Evolutionary conservation across 495 filamentous ascomycete species (phyloP).

Genomic region (Neurospora terricola): DNA sequence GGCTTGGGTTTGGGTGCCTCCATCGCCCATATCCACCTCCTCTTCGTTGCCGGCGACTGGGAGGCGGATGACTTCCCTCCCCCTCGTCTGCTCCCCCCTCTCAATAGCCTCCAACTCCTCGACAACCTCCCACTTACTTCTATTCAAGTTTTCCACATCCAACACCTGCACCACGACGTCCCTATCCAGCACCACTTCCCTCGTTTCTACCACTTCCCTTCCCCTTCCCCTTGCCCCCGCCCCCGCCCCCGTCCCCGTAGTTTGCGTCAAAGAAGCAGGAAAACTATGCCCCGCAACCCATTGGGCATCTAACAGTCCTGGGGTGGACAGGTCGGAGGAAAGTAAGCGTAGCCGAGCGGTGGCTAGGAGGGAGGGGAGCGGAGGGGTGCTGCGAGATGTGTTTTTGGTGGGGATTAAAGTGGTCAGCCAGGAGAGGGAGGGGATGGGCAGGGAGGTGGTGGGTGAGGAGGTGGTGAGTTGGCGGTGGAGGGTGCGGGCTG

Average conservation of each 20-base stretch:
- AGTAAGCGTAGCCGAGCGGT: conserved; percentile 78
- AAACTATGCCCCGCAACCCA: conserved; percentile 40
- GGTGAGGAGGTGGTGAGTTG: conserved; percentile 29
- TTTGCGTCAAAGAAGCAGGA: conserved; percentile 24
- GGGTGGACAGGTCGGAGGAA: conserved; percentile 59
- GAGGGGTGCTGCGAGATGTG: conserved; percentile 35
- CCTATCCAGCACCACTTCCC: conserved; percentile 29
- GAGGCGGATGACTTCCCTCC: conserved; percentile 72
- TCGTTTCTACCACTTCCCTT: no score
- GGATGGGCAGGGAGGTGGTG: conserved; percentile 24
- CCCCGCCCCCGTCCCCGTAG: no score
- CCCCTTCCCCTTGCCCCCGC: no score
- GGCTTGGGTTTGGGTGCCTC: neutral
- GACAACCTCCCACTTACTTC: conserved; percentile 62
- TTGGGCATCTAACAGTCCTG: conserved; percentile 36
- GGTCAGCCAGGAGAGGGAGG: conserved; percentile 30
- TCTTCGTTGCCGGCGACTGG: no score
- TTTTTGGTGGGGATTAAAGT: conserved; percentile 16
- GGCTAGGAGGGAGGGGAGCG: conserved; percentile 56
- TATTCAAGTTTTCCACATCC: conserved; percentile 69
- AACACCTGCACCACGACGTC: conserved; percentile 72
- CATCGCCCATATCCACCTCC: no score
- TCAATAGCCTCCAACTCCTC: conserved; percentile 76
- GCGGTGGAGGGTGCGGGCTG: neutral
- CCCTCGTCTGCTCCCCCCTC: conserved; percentile 72